Percentiles rank a stretch among this genome's conserved stretches.
phyloP scores from a whole-genome alignment of 805 yeast species.

The Nakazawaea populi region DNA sequence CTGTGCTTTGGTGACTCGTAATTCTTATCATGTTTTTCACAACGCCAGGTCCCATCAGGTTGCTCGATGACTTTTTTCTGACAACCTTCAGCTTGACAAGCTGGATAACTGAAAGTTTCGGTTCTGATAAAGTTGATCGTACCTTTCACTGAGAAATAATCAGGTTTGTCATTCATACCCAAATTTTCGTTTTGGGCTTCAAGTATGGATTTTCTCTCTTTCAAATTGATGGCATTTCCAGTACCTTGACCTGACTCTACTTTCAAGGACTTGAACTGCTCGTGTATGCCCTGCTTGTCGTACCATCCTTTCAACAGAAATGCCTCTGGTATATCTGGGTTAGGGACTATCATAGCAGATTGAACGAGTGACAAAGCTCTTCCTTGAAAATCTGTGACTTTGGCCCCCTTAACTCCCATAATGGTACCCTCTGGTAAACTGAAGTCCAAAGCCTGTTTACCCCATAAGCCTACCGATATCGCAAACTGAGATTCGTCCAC shows the following conservation, averaged over 20 bases:
- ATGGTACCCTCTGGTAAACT: constrained; percentile 69
- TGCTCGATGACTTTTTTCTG: constrained; percentile 78
- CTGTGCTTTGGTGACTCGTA: constrained; percentile 70
- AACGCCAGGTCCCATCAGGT: constrained; percentile 77
- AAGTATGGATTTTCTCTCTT: constrained; percentile 57
- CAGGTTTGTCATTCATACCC: constrained; percentile 75
- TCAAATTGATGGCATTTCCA: constrained; percentile 22
- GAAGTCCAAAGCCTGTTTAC: constrained; percentile 77
- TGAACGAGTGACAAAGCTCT: constrained; percentile 76
- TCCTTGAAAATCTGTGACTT: constrained; percentile 85
- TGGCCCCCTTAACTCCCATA: constrained; percentile 88
- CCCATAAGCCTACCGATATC: constrained; percentile 85
- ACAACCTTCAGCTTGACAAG: constrained; percentile 75
- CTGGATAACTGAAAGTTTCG: constrained; percentile 83
- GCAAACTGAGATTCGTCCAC: constrained; percentile 82
- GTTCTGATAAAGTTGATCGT: constrained; percentile 64
- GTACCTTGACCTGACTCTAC: constrained; percentile 37
- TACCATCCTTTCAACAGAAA: constrained; percentile 92
- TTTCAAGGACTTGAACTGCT: constrained; percentile 57
- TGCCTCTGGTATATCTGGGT: constrained; percentile 89
- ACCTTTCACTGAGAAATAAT: constrained; percentile 72
- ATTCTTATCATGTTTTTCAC: constrained; percentile 81
- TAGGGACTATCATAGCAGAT: constrained; percentile 66
- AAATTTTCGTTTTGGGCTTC: constrained; percentile 62
- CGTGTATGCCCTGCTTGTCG: constrained; percentile 67